Conservation (phyloP, 345 rosid species). For the Iberis pinnata region DNA sequence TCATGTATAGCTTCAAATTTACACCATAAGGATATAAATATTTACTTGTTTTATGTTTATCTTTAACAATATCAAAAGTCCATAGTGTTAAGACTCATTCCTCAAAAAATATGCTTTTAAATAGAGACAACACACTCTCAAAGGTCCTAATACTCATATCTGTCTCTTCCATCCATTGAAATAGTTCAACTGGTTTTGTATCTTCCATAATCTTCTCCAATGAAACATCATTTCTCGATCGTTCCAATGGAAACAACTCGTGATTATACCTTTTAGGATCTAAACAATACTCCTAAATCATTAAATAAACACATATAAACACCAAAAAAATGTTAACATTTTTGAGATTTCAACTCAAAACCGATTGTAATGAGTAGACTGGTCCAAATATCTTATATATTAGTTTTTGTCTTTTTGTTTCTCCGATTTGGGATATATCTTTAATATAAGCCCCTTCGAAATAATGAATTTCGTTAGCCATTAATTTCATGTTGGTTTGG, state of each 20-base stretch:
- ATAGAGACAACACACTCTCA: conserved; percentile 25
- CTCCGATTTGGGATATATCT: no score
- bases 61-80: not conserved
- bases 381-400: no score
- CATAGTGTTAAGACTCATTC: conserved; percentile 17
- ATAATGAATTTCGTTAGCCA: no score
- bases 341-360: no score
- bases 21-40: not conserved
- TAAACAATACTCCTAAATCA: conserved; percentile 33
- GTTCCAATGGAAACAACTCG: conserved; percentile 40
- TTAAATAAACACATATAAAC: not conserved
- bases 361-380: no score
- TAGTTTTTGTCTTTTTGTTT: no score
- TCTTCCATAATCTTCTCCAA: conserved; percentile 48
- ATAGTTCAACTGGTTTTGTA: conserved; percentile 39
- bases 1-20: conserved; percentile 4
- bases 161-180: conserved; percentile 61
- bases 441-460: no score
- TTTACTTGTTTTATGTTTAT: not conserved
- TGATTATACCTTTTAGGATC: conserved; percentile 52
- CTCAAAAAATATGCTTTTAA: conserved; percentile 12
- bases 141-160: conserved; percentile 42
- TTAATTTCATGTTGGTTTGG: no score
- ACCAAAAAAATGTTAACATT: not conserved
- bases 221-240: conserved; percentile 41